Evolutionary conservation across 2,329 filamentous ascomycete genomes (phyloP).

Genomic region (Raffaelea arxii): DNA sequence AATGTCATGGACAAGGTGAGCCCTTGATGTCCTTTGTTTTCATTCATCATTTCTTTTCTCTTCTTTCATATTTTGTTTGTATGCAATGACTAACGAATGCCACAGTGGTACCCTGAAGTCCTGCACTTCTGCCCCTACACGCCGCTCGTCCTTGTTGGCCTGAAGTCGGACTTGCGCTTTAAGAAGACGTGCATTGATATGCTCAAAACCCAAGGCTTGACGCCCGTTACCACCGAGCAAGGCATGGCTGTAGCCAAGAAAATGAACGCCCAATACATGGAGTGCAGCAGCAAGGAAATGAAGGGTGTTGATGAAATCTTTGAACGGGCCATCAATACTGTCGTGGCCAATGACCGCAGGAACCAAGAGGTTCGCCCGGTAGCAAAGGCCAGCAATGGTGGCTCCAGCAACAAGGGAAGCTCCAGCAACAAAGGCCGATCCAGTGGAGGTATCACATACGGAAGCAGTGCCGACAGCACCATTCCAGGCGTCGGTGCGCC

Average conservation of each 20-base stretch:
- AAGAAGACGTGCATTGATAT: constrained; percentile 98
- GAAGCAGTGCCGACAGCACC: constrained; percentile 17
- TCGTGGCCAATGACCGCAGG: constrained; percentile 70
- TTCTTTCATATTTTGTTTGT: neutral
- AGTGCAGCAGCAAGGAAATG: constrained; percentile 98
- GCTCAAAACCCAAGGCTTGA: constrained; percentile 94
- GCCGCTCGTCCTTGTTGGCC: constrained; percentile 85
- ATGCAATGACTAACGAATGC: constrained; percentile 17
- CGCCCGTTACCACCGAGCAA: constrained; percentile 86
- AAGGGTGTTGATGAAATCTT: constrained; percentile 94
- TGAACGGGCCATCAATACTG: constrained; percentile 79
- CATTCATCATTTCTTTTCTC: neutral
- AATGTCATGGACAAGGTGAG: constrained; percentile 97
- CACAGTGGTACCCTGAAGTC: constrained; percentile 96
- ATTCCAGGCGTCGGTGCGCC: constrained; percentile 28
- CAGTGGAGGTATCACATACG: constrained; percentile 23
- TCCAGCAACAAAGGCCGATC: constrained; percentile 19
- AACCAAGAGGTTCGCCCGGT: constrained; percentile 43
- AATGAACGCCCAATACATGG: constrained; percentile 94
- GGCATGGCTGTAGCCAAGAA: constrained; percentile 79
- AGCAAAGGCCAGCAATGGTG: constrained; percentile 22
- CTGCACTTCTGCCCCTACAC: constrained; percentile 98
- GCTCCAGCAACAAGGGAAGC: constrained; percentile 22
- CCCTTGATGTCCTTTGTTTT: constrained; percentile 29
- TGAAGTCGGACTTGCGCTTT: constrained; percentile 92